Evolutionary conservation across 768 basidiomycete species (phyloP).

Genomic region (Boletus patriciae): DNA sequence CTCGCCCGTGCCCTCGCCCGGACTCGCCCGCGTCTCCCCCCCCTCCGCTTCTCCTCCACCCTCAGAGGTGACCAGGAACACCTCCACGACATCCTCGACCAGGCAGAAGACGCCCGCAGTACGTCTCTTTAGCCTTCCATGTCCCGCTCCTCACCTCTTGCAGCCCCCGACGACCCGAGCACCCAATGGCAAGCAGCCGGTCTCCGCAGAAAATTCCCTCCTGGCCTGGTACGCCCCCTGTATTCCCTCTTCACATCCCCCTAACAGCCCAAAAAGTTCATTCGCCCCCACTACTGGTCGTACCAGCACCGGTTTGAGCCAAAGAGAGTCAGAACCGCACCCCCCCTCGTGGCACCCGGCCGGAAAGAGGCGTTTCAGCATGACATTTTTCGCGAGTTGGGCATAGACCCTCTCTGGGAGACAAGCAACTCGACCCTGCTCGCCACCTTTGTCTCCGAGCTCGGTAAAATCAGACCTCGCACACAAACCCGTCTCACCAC

Average conservation of each 20-base stretch:
- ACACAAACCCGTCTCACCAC: slow-evolving; percentile 69
- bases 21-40: neutral
- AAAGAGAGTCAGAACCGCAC: slow-evolving; percentile 23
- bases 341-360: slow-evolving; percentile 55
- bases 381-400: slow-evolving; percentile 72
- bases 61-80: slow-evolving; percentile 26
- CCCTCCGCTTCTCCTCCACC: slow-evolving; percentile 13
- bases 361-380: slow-evolving; percentile 49
- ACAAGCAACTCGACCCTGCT: slow-evolving; percentile 61
- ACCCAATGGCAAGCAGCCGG: slow-evolving; percentile 24
- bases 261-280: slow-evolving; percentile 37
- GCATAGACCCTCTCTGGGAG: slow-evolving; percentile 73
- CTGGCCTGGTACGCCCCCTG: slow-evolving; percentile 20
- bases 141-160: neutral
- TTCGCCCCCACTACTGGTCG: slow-evolving; percentile 47
- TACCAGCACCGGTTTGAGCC: slow-evolving; percentile 37
- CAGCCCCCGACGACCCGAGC: slow-evolving; percentile 7
- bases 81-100: slow-evolving; percentile 25
- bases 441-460: slow-evolving; percentile 58
- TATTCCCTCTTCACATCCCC: neutral
- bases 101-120: slow-evolving; percentile 25
- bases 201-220: slow-evolving; percentile 29
- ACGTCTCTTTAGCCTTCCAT: neutral
- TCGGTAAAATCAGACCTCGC: slow-evolving; percentile 80
- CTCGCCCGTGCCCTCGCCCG: slow-evolving; percentile 17